Conservation (phyloP, 2,329 filamentous ascomycete genomes). For the Penicillium capsulatum region DNA sequence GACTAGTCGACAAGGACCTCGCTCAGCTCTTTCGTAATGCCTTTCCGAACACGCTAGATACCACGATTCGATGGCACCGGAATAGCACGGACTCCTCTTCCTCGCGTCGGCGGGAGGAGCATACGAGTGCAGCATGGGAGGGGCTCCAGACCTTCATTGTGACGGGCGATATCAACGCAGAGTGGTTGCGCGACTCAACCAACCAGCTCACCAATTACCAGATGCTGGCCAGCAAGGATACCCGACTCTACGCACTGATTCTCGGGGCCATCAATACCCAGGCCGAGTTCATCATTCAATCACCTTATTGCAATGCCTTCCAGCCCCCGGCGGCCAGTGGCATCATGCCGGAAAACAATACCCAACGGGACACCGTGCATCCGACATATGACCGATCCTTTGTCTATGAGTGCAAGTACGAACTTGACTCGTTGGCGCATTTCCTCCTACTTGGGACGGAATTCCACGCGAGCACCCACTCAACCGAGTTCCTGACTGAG, state of each 20-base stretch:
- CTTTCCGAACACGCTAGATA: conserved; percentile 87
- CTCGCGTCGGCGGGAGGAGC: conserved; percentile 32
- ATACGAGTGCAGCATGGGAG: conserved; percentile 65
- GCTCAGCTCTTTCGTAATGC: conserved; percentile 92
- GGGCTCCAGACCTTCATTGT: conserved; percentile 90
- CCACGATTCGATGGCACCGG: conserved; percentile 82
- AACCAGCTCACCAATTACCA: conserved; percentile 94
- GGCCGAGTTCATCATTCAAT: conserved; percentile 87
- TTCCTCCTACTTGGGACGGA: conserved; percentile 84
- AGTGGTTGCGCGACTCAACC: conserved; percentile 88
- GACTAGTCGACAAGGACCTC: conserved; percentile 79
- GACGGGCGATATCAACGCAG: conserved; percentile 86
- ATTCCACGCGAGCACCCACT: conserved; percentile 75
- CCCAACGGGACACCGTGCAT: conserved; percentile 78
- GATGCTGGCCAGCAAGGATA: conserved; percentile 73
- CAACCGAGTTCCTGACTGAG: conserved; percentile 69
- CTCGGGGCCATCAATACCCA: conserved; percentile 95
- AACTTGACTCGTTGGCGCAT: conserved; percentile 89
- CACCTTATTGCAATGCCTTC: conserved; percentile 97
- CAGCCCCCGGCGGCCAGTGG: conserved; percentile 85
- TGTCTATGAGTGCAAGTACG: conserved; percentile 99
- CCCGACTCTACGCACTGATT: conserved; percentile 71
- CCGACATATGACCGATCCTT: conserved; percentile 76
- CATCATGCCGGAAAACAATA: conserved; percentile 67
- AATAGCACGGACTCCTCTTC: conserved; percentile 48